Conservation (phyloP, 371 early-diverging fungal genomes). For the Syncephalastrum racemosum region DNA sequence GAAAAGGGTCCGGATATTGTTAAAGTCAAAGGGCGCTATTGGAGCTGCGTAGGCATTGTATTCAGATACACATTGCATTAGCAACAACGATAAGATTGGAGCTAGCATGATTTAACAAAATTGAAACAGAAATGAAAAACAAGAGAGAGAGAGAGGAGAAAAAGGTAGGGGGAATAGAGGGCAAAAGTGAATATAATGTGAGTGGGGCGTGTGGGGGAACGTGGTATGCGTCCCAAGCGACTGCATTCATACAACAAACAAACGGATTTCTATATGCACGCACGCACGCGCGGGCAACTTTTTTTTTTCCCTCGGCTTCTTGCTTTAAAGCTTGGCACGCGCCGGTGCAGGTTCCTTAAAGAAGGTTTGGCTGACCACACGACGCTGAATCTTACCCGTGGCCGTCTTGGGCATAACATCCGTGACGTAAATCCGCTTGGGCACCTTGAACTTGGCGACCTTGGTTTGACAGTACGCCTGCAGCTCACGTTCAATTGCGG, state of each 20-base stretch:
- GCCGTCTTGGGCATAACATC: slow-evolving; percentile 73
- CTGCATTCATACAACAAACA: neutral
- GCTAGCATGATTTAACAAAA: neutral
- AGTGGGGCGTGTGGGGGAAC: neutral
- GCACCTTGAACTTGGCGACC: slow-evolving; percentile 81
- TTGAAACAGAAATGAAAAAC: slow-evolving; percentile 3
- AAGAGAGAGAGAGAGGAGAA: slow-evolving; percentile 4
- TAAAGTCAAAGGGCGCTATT: slow-evolving; percentile 13
- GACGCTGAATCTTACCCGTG: slow-evolving; percentile 72
- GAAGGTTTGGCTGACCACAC: slow-evolving; percentile 51
- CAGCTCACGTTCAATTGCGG: slow-evolving; percentile 45
- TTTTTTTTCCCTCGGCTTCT: neutral
- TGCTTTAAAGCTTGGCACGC: slow-evolving; percentile 46
- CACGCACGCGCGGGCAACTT: neutral
- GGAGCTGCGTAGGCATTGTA: neutral
- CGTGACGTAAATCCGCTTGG: slow-evolving; percentile 73
- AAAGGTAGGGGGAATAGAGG: neutral
- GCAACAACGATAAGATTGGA: neutral
- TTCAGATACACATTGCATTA: neutral
- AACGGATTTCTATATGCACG: neutral
- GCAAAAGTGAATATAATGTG: neutral
- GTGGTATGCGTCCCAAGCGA: neutral
- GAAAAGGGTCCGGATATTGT: slow-evolving; percentile 24
- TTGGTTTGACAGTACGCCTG: slow-evolving; percentile 43
- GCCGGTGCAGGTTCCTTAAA: slow-evolving; percentile 33